These are phyloP conservation scores for Thalassiosira pacifica DNA, from an alignment of 352 stramenopile species.

Conservation along the genomic window DNA sequence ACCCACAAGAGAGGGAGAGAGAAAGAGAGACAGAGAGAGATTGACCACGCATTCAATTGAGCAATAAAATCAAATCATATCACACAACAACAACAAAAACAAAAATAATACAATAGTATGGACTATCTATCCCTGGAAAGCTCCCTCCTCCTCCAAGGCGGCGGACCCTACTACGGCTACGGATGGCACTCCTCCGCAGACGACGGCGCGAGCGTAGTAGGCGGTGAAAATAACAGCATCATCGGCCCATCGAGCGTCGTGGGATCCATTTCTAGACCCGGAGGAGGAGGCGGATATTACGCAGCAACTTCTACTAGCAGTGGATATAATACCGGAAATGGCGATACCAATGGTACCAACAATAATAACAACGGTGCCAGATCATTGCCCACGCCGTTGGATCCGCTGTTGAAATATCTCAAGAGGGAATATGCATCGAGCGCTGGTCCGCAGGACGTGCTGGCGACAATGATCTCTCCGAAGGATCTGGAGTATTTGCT, in stretches of 20 bases:
- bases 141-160: conserved; percentile 38
- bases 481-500: conserved; percentile 51
- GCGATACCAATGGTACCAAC: background rate
- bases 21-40: too few species aligned
- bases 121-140: conserved; percentile 41
- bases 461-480: conserved; percentile 43
- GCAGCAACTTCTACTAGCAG: background rate
- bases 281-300: background rate
- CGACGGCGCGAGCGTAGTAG: background rate
- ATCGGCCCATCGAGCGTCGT: background rate
- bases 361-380: background rate
- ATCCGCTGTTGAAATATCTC: conserved; percentile 56
- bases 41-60: too few species aligned
- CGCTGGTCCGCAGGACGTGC: conserved; percentile 59
- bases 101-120: too few species aligned
- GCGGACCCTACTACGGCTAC: conserved; percentile 25
- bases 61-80: too few species aligned
- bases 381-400: conserved; percentile 43
- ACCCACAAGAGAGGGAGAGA: too few species aligned
- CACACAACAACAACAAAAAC: too few species aligned
- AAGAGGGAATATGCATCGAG: conserved; percentile 51
- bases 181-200: conserved; percentile 15
- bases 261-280: background rate
- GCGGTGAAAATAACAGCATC: background rate
- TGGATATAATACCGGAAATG: background rate